A percentile compares a stretch with the other conserved stretches of the same genome.
phyloP scores from a whole-genome alignment of 1,284 basidiomycete genomes.

The Ceratobasidium sp. region DNA sequence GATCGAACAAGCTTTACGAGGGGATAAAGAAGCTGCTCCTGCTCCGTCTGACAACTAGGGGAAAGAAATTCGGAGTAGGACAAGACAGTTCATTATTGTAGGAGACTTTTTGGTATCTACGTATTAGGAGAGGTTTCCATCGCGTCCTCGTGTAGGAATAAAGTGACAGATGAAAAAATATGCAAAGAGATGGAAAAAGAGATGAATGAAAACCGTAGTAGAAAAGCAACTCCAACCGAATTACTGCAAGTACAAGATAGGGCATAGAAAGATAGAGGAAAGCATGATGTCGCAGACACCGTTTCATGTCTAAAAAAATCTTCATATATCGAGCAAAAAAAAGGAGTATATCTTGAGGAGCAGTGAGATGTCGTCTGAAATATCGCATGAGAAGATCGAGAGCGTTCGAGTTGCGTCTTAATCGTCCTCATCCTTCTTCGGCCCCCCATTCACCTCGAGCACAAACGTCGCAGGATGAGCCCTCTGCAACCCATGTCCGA shows the following conservation, averaged over 20 bases:
- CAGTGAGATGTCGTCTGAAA: not conserved
- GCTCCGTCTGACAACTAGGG: constrained; percentile 57
- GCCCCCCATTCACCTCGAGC: constrained; percentile 37
- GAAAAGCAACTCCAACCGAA: constrained; percentile 1
- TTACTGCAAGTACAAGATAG: constrained; percentile 3
- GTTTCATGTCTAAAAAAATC: constrained; percentile 26
- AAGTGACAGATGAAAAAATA: constrained; percentile 37
- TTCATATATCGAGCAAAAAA: not conserved
- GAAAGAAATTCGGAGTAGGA: no score
- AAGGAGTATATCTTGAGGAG: no score
- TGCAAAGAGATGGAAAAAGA: not conserved
- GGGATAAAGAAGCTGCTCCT: constrained; percentile 68
- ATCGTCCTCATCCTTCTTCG: constrained; percentile 37
- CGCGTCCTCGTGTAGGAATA: constrained; percentile 37
- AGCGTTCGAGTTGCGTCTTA: not conserved
- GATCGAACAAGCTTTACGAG: constrained; percentile 65
- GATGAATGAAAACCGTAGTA: not conserved
- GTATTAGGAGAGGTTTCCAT: not conserved
- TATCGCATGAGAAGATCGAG: no score
- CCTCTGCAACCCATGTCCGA: constrained; percentile 32
- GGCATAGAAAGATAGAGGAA: not conserved
- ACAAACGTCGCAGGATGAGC: constrained; percentile 41
- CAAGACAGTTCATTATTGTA: no score
- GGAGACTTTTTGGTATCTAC: no score
- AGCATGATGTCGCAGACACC: constrained; percentile 42